Evolutionary conservation across 345 rosid species (phyloP).

Genomic region (Combretum micranthum): DNA sequence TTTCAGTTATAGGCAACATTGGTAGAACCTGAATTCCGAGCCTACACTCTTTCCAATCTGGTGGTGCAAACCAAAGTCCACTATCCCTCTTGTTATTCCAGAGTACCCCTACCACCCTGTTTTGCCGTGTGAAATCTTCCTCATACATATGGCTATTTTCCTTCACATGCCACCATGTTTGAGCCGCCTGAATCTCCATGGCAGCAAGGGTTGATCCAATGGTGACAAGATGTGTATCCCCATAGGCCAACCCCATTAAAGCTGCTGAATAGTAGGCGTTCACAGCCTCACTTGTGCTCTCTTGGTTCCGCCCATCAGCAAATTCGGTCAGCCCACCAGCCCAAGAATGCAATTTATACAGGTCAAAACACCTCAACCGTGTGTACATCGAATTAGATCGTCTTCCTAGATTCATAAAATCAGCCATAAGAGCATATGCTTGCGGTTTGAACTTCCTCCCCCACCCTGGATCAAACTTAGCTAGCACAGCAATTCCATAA

Average conservation of each 20-base stretch:
- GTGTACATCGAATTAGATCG: constrained; percentile 47
- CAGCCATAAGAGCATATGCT: constrained; percentile 77
- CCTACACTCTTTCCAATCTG: constrained; percentile 71
- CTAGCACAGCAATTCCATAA: constrained; percentile 80
- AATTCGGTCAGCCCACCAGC: constrained; percentile 92
- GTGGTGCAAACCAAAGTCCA: constrained; percentile 86
- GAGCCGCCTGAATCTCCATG: constrained; percentile 82
- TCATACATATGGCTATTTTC: constrained; percentile 50
- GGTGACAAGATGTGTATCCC: constrained; percentile 67
- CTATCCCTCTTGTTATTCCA: constrained; percentile 94
- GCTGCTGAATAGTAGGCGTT: constrained; percentile 91
- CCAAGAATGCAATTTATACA: constrained; percentile 93
- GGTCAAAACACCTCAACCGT: constrained; percentile 78
- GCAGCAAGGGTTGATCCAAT: constrained; percentile 59
- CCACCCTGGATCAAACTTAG: constrained; percentile 77
- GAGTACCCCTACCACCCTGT: constrained; percentile 72
- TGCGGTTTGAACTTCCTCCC: constrained; percentile 74
- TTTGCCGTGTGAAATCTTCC: constrained; percentile 59
- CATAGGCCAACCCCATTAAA: constrained; percentile 86
- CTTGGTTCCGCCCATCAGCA: constrained; percentile 80
- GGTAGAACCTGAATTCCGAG: constrained; percentile 89
- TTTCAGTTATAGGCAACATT: constrained; percentile 55
- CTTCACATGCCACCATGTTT: constrained; percentile 89
- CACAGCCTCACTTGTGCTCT: constrained; percentile 91
- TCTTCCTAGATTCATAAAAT: constrained; percentile 68